Evolutionary conservation across 1,284 basidiomycete species (phyloP), one percentile per base, ranked within the genome.

Genomic region (Pseudozyma pruni): DNA sequence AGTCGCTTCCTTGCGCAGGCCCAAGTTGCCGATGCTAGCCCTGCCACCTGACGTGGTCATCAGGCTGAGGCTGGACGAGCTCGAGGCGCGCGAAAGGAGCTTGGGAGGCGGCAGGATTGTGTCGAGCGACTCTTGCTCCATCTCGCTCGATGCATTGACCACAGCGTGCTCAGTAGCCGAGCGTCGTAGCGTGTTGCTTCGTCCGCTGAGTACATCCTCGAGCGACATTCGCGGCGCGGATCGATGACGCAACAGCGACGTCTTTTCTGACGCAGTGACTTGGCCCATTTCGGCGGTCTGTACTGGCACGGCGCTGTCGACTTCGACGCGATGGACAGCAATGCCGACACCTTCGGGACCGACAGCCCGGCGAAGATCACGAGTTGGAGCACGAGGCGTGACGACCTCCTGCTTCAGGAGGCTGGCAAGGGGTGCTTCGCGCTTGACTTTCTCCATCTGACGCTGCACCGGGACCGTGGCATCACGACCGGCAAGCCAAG

Each of bases 51-150:
- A 48, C 1, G 74, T 74, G 17, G 75, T 78, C 31, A 70, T 19
- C 22, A 77, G 57, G 25, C 68, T 70, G 2, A 78, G 59, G 40
- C 56, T 62, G 2, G 75, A 73, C 22, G 73, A 48, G 59, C 75
- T 78, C 19, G 48, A 50, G 6, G 59, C 55, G 8, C 75, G 70
- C 17, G 57, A 64, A 23, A 75, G 60, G 10, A 64, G 35, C 49
- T 58, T 61, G 23, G 60, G 67, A 13, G 56, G 47, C 8, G 69
- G 67, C 34, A 76, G 51, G 38, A 72, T 72, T 39, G 63, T 72
- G 34, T 67, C 63, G 20, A 63, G 52, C 25, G 54, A 53, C 22
- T 72, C 70, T 25, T 60, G 49, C 39, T 57, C 64, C 14, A 60
- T 19, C 35, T 68, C 59, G 37, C 56, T 60, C 56, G 69, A 67